Base-by-base conservation (phyloP, 805 yeast species). In the Metschnikowia chrysomelidarum region DNA sequence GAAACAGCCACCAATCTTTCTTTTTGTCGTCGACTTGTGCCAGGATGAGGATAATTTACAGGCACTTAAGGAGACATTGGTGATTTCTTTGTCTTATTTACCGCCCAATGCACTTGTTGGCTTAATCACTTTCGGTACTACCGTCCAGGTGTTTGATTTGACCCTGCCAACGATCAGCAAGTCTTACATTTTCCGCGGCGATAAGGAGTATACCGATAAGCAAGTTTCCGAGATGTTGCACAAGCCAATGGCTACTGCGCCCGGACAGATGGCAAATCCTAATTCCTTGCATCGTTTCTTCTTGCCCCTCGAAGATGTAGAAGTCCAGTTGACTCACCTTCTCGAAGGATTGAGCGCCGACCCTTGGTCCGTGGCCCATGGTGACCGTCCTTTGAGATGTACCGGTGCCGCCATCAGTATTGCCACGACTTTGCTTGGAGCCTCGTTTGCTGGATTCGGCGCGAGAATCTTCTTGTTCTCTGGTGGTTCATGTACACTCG, bases 401-500 rank as follows among this genome's bases (percentile, higher is more conserved):
- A 87, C 96, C 3, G 98, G 98, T 41, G 80, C 94, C 19, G 98
- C 98, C 4, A 62, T 89, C 50, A 78, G 84, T 46, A 80, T 93
- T 47, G 96, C 97, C 7, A 72, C 88, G 18, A 75, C 84, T 49
- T 59, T 93, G 36, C 73, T 88, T 46, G 95, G 89, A 57, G 81
- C 86, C 24, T 73, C 93, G 19, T 87, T 78, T 65, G 80, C 88
- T 34, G 88, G 86, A 38, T 78, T 80, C 49, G 95, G 97, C 32
- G 88, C 95, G 11, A 80, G 97, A 59, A 73, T 93, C 50, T 80
- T 87, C 70, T 70, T 93, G 41, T 93, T 93, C 55, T 80, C 95
- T 25, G 94, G 91, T 35, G 99, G 98, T 44, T 95, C 96, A 31
- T 82, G 96, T 59, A 93, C 98, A 29, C 80, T 84, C 56, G 84